These are phyloP conservation scores for Helianthus annuus DNA, from an alignment of 129 eudicot species.

Conservation along the genomic window DNA sequence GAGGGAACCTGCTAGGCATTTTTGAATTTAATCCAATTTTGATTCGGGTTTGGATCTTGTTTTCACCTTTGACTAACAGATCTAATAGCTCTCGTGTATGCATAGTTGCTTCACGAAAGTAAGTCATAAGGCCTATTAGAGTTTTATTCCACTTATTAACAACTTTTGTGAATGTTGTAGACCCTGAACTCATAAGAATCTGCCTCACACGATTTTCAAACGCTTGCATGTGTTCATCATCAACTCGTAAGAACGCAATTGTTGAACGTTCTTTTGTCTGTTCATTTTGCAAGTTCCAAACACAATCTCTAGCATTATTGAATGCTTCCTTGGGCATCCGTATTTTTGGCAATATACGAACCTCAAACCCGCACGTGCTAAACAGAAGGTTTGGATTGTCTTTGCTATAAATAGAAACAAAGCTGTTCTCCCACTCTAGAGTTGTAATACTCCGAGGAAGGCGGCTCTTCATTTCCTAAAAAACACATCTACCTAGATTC, in stretches of 20 bases:
- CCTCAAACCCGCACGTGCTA: conserved; percentile 99
- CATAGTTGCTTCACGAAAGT: conserved; percentile 98
- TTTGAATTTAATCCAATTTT: conserved; percentile 96
- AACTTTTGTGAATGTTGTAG: conserved; percentile 93
- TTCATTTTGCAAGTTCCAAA: conserved; percentile 98
- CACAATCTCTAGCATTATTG: conserved; percentile 91
- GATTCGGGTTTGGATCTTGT: conserved; percentile 97
- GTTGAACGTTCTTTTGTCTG: conserved; percentile 98
- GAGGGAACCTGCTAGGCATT: conserved; percentile 99
- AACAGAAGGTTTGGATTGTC: conserved; percentile 94
- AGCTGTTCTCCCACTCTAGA: conserved; percentile 97
- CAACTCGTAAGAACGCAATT: conserved; percentile 91
- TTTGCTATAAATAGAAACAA: conserved; percentile 96
- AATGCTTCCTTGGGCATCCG: conserved; percentile 99
- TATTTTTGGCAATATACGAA: conserved; percentile 91
- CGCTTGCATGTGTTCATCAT: conserved; percentile 97
- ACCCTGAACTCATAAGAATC: conserved; percentile 98
- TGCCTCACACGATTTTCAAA: conserved; percentile 98
- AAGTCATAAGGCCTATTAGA: conserved; percentile 93
- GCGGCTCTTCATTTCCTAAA: conserved; percentile 99
- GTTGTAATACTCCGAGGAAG: conserved; percentile 97
- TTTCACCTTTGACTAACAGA: conserved; percentile 91
- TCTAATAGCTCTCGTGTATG: conserved; percentile 93
- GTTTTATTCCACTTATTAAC: conserved; percentile 99
- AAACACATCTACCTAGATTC: conserved; percentile 96